phyloP scores from a whole-genome alignment of 495 filamentous ascomycete genomes.

The Lasiosphaeriaceae sp. region DNA sequence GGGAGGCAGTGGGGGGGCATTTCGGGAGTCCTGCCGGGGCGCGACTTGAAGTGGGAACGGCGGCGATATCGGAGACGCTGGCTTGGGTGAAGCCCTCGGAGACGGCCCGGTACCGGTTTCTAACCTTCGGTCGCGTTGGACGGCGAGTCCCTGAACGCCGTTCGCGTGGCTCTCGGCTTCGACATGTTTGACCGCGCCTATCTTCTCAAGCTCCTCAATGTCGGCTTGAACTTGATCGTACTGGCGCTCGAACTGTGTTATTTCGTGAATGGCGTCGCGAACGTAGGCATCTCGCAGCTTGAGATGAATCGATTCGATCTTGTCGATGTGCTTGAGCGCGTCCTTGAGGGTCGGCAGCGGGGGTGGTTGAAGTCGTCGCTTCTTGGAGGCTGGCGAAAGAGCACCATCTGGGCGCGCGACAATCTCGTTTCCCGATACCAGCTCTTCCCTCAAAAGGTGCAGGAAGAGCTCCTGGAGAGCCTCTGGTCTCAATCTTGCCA shows the following conservation, averaged over 20 bases:
- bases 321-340: slow-evolving; percentile 57
- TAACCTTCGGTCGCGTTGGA: background rate
- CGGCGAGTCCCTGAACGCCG: slow-evolving; percentile 14
- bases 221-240: slow-evolving; percentile 63
- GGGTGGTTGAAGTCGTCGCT: slow-evolving; percentile 69
- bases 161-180: slow-evolving; percentile 28
- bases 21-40: slow-evolving; percentile 4
- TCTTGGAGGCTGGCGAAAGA: slow-evolving; percentile 55
- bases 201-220: slow-evolving; percentile 59
- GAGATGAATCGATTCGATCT: slow-evolving; percentile 64
- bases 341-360: slow-evolving; percentile 60
- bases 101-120: slow-evolving; percentile 13
- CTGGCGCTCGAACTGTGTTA: slow-evolving; percentile 68
- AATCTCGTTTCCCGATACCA: slow-evolving; percentile 32
- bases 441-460: slow-evolving; percentile 70
- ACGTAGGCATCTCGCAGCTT: slow-evolving; percentile 73
- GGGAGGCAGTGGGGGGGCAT: slow-evolving; percentile 5
- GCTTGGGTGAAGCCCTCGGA: slow-evolving; percentile 9
- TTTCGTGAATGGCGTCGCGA: slow-evolving; percentile 60
- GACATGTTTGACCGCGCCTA: background rate
- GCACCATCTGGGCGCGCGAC: slow-evolving; percentile 30
- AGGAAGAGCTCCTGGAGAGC: slow-evolving; percentile 74
- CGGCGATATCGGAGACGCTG: slow-evolving; percentile 8
- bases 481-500: slow-evolving; percentile 69
- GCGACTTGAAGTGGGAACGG: slow-evolving; percentile 6